Conservation (phyloP, 164 flowering plant genomes). For the Nelumbo lutea region DNA sequence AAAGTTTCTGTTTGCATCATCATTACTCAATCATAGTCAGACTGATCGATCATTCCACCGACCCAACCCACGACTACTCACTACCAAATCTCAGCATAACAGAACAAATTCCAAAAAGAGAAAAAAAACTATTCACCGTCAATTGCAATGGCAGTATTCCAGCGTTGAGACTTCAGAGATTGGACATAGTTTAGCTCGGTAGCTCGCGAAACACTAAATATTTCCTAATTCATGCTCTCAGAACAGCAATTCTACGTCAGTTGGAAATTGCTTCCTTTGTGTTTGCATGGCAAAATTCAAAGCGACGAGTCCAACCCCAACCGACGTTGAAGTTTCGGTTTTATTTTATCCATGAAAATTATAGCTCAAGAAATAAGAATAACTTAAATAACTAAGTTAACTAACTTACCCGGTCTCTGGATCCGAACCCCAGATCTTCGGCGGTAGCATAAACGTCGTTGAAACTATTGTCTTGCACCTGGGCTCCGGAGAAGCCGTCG, state of each 20-base stretch:
- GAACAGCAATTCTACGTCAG: constrained; percentile 1
- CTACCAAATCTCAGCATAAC: no score
- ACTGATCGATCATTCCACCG: no score
- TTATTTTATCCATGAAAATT: no score
- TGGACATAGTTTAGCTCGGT: no score
- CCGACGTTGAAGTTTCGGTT: background rate
- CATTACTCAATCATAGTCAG: no score
- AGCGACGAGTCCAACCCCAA: background rate
- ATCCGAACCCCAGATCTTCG: constrained; percentile 18
- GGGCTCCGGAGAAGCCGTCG: background rate
- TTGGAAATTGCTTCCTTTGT: background rate
- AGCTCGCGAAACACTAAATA: no score
- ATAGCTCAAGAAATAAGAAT: background rate
- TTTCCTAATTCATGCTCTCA: background rate
- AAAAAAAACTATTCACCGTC: no score
- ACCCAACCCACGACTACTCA: no score
- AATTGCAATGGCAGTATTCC: no score
- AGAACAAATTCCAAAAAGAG: no score
- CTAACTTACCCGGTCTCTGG: constrained; percentile 21
- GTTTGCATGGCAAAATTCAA: background rate
- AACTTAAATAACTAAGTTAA: background rate
- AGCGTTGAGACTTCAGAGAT: no score
- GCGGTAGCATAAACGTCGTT: constrained; percentile 11
- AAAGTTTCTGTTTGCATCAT: no score
- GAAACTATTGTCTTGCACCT: background rate